Base-by-base conservation (phyloP, 768 basidiomycete species). In the Suillus decipiens region DNA sequence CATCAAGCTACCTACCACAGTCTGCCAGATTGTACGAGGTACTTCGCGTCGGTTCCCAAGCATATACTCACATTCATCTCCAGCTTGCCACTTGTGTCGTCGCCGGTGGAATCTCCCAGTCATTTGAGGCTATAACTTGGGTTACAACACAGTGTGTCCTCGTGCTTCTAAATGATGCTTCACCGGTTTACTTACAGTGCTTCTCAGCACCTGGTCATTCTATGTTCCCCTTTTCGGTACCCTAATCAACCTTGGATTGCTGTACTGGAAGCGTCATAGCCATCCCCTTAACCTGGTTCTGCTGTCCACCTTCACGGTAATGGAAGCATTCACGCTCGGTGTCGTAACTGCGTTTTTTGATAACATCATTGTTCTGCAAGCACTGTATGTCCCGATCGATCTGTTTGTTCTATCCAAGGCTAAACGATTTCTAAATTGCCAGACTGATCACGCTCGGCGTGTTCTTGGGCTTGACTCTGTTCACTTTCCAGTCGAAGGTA, bases 401-500 rank as follows among this genome's bases (percentile, higher is more conserved):
- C 37, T 22, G 54, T 34, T 45, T 24, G 55, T 54, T 37, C 14
- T 34, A 61, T 62, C 69, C 37, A 70, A 69, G 41, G 60, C 41
- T 47, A 24, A 57, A 9, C 17, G 31, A 28, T 50, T 45, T 28
- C 28, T 28, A 28, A 28, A 28, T 28, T 39, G 53, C 24, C 73
- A 89, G 90, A 60, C 76, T 96, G 59, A 94, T 98, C 70, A 97
- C 96, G 0, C 79, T 92, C 3, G 95, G 95, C 15, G 89, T 99
- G 51, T 99, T 99, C 84, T 76, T 94, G 45, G 97, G 96, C 7
- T 78, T 99, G 65, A 98, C 96, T 0, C 75, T 98, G 59, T 99
- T 97, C 80, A 98, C 97, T 1, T 81, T 97, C 73, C 95, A 96
- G 75, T 93, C 92, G 63, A 96, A 96, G 82, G 92, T 90, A 65